phyloP scores from a whole-genome alignment of 202 grass and related monocot species.

The Thinopyrum obtusiflorum region DNA sequence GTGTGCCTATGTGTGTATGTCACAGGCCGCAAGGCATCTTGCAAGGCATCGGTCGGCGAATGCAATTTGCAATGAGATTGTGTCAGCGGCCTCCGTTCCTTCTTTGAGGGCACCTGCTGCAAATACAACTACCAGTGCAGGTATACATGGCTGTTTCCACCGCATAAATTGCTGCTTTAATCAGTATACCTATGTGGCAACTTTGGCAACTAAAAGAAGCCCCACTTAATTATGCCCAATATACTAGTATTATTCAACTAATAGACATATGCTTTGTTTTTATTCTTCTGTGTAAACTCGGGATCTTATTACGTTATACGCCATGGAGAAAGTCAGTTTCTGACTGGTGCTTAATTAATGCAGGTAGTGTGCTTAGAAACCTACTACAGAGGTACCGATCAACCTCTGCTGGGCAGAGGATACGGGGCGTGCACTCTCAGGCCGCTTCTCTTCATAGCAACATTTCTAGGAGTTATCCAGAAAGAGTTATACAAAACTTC shows the following conservation, averaged over 20 bases:
- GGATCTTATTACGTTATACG: neutral
- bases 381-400: conserved; percentile 60
- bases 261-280: neutral
- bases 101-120: conserved; percentile 6
- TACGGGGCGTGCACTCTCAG: conserved; percentile 40
- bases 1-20: neutral
- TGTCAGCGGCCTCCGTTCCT: neutral
- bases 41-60: conserved; percentile 4
- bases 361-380: conserved; percentile 59
- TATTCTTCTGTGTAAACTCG: neutral
- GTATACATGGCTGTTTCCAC: neutral
- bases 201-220: neutral
- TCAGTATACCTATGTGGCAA: neutral
- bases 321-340: neutral
- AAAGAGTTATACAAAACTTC: conserved; percentile 71
- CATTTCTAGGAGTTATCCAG: conserved; percentile 58
- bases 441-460: conserved; percentile 45
- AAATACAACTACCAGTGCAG: neutral
- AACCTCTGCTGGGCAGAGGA: conserved; percentile 64
- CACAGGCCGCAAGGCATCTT: conserved; percentile 19
- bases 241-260: neutral
- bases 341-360: neutral
- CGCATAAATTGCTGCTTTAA: neutral
- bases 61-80: conserved; percentile 19
- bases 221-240: neutral